Evolutionary conservation across 2,329 filamentous ascomycete species (phyloP).

Genomic region (Pseudocercospora crystallina): DNA sequence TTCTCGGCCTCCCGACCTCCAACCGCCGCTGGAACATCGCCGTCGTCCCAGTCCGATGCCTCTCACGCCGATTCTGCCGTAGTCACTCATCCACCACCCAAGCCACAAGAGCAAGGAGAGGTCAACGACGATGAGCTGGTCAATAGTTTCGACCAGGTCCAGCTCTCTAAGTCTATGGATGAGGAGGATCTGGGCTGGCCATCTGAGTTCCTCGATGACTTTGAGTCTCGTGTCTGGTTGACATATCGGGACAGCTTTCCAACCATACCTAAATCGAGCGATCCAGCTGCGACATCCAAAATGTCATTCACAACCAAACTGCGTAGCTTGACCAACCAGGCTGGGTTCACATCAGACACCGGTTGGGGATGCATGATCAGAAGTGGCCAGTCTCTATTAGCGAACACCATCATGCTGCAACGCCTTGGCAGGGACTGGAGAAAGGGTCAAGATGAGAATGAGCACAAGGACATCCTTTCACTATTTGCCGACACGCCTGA

Average conservation of each 20-base stretch:
- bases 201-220: slow-evolving; percentile 79
- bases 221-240: slow-evolving; percentile 92
- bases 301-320: slow-evolving; percentile 84
- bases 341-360: slow-evolving; percentile 86
- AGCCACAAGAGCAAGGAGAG: slow-evolving; percentile 17
- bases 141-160: slow-evolving; percentile 29
- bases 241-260: slow-evolving; percentile 89
- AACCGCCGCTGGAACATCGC: slow-evolving; percentile 26
- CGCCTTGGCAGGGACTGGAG: slow-evolving; percentile 85
- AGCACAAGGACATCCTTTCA: slow-evolving; percentile 69
- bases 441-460: slow-evolving; percentile 56
- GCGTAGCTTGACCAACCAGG: slow-evolving; percentile 74
- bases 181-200: slow-evolving; percentile 68
- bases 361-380: slow-evolving; percentile 99
- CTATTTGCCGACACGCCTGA: slow-evolving; percentile 83
- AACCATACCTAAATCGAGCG: slow-evolving; percentile 74
- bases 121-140: slow-evolving; percentile 26
- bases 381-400: slow-evolving; percentile 88
- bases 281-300: slow-evolving; percentile 66
- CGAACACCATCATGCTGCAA: slow-evolving; percentile 75
- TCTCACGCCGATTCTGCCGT: slow-evolving; percentile 37
- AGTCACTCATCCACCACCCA: slow-evolving; percentile 24
- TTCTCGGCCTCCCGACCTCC: slow-evolving; percentile 22
- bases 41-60: slow-evolving; percentile 29
- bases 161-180: slow-evolving; percentile 31